phyloP scores from a whole-genome alignment of 345 rosid genomes.

The Crucihimalaya himalaica region DNA sequence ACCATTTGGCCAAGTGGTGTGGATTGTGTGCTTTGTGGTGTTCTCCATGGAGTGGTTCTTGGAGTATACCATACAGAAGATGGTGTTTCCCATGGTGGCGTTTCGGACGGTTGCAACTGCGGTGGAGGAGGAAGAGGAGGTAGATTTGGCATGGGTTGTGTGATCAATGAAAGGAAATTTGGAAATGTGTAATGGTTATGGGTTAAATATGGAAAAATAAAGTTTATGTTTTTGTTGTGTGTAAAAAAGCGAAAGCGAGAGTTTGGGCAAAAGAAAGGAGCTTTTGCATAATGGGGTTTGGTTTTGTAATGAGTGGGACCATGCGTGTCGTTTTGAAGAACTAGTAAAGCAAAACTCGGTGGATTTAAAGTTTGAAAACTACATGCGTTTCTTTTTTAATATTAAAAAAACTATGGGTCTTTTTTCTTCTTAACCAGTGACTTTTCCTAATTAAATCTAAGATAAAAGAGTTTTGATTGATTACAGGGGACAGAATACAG shows the following conservation, averaged over 20 bases:
- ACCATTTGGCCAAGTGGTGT: conserved; percentile 45
- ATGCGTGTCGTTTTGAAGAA: conserved; percentile 46
- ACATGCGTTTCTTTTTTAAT: conserved; percentile 28
- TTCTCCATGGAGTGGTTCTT: conserved; percentile 44
- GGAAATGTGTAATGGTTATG: conserved; percentile 35
- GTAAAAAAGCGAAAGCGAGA: conserved; percentile 40
- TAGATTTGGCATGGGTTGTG: conserved; percentile 43
- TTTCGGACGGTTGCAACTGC: conserved; percentile 27
- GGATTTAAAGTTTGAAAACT: conserved; percentile 50
- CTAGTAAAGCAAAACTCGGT: conserved; percentile 47
- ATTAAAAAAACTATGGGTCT: not conserved
- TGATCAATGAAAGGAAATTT: conserved; percentile 41
- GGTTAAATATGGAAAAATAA: conserved; percentile 35
- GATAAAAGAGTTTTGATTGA: conserved; percentile 15
- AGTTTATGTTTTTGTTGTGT: conserved; percentile 16
- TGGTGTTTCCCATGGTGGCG: conserved; percentile 44
- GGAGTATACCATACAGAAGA: conserved; percentile 44
- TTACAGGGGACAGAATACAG: not conserved
- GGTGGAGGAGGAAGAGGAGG: conserved; percentile 45
- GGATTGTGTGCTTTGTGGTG: conserved; percentile 38
- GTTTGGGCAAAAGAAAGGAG: conserved; percentile 34
- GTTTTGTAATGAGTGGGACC: conserved; percentile 57
- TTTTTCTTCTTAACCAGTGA: conserved; percentile 20
- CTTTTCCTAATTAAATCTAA: conserved; percentile 20
- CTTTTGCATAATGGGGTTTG: conserved; percentile 40